Percentiles rank a stretch among this genome's conserved stretches.
Conservation (phyloP, 2,329 filamentous ascomycete species). For the Pseudocercospora ulei region DNA sequence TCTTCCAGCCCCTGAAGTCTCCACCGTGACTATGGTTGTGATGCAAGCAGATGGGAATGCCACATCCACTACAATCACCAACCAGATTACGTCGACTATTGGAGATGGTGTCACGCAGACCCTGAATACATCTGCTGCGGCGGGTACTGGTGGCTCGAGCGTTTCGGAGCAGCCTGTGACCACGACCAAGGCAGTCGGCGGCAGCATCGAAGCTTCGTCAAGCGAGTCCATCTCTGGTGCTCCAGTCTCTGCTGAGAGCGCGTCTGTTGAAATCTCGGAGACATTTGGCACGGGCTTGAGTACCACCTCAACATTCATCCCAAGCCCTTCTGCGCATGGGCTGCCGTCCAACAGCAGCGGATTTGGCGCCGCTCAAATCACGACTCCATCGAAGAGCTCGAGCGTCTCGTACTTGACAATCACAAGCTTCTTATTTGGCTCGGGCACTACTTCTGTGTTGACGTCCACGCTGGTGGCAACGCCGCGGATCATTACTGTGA, state of each 20-base stretch:
- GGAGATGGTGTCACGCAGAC: slow-evolving; percentile 19
- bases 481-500: slow-evolving; percentile 8
- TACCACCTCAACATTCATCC: background rate
- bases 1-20: slow-evolving; percentile 13
- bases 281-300: background rate
- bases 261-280: background rate
- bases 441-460: slow-evolving; percentile 15
- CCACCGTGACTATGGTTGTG: slow-evolving; percentile 24
- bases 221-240: background rate
- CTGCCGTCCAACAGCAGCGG: slow-evolving; percentile 1
- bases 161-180: slow-evolving; percentile 6
- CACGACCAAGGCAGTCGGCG: slow-evolving; percentile 16
- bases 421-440: slow-evolving; percentile 16
- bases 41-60: slow-evolving; percentile 25
- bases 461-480: slow-evolving; percentile 6
- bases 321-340: background rate
- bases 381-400: background rate
- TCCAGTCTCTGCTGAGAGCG: slow-evolving; percentile 6
- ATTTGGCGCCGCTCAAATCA: slow-evolving; percentile 6
- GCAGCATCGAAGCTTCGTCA: slow-evolving; percentile 12
- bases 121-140: slow-evolving; percentile 7
- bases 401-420: slow-evolving; percentile 12
- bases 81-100: slow-evolving; percentile 26
- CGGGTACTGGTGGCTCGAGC: slow-evolving; percentile 6
- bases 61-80: slow-evolving; percentile 27